Conservation (phyloP, 768 basidiomycete genomes). For the Gloeostereum incarnatum region DNA sequence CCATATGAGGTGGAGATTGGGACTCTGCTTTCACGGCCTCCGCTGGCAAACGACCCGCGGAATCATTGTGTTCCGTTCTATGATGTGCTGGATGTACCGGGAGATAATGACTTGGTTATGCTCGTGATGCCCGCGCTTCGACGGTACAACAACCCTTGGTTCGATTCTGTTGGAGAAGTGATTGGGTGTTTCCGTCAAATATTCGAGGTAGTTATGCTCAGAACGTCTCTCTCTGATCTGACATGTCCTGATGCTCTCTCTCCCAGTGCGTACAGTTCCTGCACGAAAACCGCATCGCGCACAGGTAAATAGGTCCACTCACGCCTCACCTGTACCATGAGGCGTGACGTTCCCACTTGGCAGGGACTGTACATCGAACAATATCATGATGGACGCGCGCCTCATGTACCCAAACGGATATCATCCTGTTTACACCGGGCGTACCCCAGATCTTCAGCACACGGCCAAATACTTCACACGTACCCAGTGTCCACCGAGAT, state of each 20-base stretch:
- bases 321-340: too few species aligned
- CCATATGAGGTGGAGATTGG: conserved; percentile 8
- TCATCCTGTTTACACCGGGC: conserved; percentile 14
- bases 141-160: conserved; percentile 5
- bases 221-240: not conserved
- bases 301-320: conserved; percentile 17
- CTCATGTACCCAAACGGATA: conserved; percentile 15
- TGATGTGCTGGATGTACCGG: conserved; percentile 5
- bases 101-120: conserved; percentile 3
- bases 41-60: not conserved
- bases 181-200: conserved; percentile 12
- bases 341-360: too few species aligned
- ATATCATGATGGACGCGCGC: conserved; percentile 25
- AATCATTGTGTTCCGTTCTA: conserved; percentile 10
- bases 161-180: conserved; percentile 14
- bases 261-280: conserved; percentile 22
- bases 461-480: conserved; percentile 12
- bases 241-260: not conserved
- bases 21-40: conserved; percentile 1
- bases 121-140: conserved; percentile 12
- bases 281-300: conserved; percentile 19
- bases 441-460: conserved; percentile 12
- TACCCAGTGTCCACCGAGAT: conserved; percentile 19
- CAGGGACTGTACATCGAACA: conserved; percentile 17
- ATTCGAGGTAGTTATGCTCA: conserved; percentile 10